phyloP scores from a whole-genome alignment of 768 basidiomycete species.

The Tricholoma saponaceum region DNA sequence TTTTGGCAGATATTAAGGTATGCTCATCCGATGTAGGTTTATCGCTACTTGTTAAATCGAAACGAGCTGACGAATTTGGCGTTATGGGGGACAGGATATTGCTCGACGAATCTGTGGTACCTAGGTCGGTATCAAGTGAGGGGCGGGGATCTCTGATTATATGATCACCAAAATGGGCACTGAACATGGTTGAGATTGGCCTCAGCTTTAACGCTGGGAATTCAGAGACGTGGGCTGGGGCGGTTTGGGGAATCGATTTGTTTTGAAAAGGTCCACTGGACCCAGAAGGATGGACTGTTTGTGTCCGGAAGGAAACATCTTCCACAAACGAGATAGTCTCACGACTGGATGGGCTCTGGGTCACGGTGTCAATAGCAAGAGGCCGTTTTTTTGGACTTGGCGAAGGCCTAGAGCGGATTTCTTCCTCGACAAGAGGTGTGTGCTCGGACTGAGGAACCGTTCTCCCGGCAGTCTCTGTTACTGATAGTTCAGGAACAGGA shows the following conservation, averaged over 20 bases:
- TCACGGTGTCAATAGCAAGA: constrained; percentile 38
- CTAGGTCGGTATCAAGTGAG: constrained; percentile 37
- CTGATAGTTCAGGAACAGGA: constrained; percentile 39
- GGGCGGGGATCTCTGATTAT: constrained; percentile 33
- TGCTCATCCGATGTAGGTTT: constrained; percentile 35
- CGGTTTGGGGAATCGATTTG: constrained; percentile 45
- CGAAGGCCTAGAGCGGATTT: constrained; percentile 3
- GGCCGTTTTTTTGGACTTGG: constrained; percentile 34
- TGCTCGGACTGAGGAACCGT: constrained; percentile 11
- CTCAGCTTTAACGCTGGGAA: constrained; percentile 69
- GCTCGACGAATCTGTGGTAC: constrained; percentile 49
- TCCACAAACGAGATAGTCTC: constrained; percentile 18
- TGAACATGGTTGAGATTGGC: constrained; percentile 74
- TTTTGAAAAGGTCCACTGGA: constrained; percentile 20
- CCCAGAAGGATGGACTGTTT: constrained; percentile 16
- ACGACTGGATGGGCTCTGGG: constrained; percentile 17
- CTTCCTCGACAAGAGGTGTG: constrained; percentile 4
- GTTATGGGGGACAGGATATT: constrained; percentile 39
- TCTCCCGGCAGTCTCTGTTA: constrained; percentile 24
- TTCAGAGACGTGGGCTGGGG: constrained; percentile 57
- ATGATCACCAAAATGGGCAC: constrained; percentile 58
- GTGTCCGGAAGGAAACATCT: constrained; percentile 20
- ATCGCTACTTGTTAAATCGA: constrained; percentile 26
- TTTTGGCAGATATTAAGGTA: constrained; percentile 42
- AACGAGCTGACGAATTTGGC: constrained; percentile 13